Conservation (phyloP, 2,329 filamentous ascomycete species). For the Lizonia empirigonia region DNA sequence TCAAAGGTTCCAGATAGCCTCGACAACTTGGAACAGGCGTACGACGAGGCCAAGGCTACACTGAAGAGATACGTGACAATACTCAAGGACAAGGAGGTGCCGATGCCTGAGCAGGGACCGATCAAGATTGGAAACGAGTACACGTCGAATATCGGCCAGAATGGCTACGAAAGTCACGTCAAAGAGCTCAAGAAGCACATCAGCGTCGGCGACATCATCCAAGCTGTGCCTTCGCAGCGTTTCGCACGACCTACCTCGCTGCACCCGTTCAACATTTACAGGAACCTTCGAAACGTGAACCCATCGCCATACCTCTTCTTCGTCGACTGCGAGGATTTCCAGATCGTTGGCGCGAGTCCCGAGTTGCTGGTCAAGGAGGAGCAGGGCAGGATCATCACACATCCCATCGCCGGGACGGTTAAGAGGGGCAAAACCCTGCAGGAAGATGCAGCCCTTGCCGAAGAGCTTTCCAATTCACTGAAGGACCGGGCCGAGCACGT, state of each 20-base stretch:
- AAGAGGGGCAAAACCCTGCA: conserved; percentile 80
- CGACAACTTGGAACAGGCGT: conserved; percentile 68
- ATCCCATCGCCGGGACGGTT: conserved; percentile 96
- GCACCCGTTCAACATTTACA: conserved; percentile 98
- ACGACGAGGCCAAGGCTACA: conserved; percentile 67
- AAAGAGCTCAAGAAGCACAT: conserved; percentile 88
- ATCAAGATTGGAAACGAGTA: conserved; percentile 78
- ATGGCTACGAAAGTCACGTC: conserved; percentile 91
- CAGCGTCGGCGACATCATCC: conserved; percentile 89
- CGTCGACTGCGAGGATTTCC: conserved; percentile 87
- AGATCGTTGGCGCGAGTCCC: conserved; percentile 92
- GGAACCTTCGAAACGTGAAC: conserved; percentile 94
- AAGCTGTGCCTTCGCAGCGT: conserved; percentile 93
- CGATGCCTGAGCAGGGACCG: conserved; percentile 75
- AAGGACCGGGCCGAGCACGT: conserved; percentile 70
- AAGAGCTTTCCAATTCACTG: conserved; percentile 75
- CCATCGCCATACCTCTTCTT: conserved; percentile 98
- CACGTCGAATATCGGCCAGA: conserved; percentile 86
- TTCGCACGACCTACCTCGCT: conserved; percentile 87
- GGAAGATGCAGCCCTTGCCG: conserved; percentile 80
- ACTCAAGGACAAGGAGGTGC: conserved; percentile 75
- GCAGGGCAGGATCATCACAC: conserved; percentile 84
- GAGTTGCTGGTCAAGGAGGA: conserved; percentile 94
- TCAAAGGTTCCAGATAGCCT: conserved; percentile 66
- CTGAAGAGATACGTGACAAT: conserved; percentile 72